Percentiles rank a stretch among this genome's conserved stretches.
Conservation (phyloP, 106 monocot genomes). For the Dendrobium nobile region DNA sequence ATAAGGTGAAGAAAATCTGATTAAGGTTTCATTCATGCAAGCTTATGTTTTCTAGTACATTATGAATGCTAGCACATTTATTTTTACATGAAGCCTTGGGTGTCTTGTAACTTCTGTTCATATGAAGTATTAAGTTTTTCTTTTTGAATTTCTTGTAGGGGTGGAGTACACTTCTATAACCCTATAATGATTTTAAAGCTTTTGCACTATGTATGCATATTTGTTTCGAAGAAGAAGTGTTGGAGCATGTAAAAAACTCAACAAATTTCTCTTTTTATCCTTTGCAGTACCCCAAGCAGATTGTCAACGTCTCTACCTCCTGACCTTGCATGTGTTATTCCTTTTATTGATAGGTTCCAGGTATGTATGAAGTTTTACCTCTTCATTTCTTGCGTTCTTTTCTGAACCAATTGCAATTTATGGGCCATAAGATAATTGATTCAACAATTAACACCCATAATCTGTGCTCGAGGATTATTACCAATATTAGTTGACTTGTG, state of each 20-base stretch:
- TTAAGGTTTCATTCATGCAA: background rate
- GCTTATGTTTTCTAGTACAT: background rate
- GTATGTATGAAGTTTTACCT: constrained; percentile 28
- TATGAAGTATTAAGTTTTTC: background rate
- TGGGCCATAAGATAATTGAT: background rate
- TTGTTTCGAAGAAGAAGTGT: background rate
- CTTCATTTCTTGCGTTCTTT: background rate
- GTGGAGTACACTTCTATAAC: background rate
- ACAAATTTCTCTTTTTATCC: background rate
- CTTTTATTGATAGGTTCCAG: constrained; percentile 90
- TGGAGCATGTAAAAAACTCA: background rate
- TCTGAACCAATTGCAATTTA: background rate
- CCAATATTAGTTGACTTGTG: background rate
- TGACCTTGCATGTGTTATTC: constrained; percentile 81
- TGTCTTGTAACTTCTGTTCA: background rate
- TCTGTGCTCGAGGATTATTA: background rate
- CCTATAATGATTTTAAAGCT: background rate
- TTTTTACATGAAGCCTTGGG: background rate
- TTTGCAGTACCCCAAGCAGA: constrained; percentile 76
- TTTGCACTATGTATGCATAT: background rate
- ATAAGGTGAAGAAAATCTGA: background rate
- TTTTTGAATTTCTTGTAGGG: background rate
- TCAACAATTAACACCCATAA: background rate
- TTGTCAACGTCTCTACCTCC: constrained; percentile 71
- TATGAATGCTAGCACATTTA: background rate